These are phyloP conservation scores for Gaeumannomyces sp. DNA, from an alignment of 2,329 filamentous ascomycete species.

Conservation along the genomic window DNA sequence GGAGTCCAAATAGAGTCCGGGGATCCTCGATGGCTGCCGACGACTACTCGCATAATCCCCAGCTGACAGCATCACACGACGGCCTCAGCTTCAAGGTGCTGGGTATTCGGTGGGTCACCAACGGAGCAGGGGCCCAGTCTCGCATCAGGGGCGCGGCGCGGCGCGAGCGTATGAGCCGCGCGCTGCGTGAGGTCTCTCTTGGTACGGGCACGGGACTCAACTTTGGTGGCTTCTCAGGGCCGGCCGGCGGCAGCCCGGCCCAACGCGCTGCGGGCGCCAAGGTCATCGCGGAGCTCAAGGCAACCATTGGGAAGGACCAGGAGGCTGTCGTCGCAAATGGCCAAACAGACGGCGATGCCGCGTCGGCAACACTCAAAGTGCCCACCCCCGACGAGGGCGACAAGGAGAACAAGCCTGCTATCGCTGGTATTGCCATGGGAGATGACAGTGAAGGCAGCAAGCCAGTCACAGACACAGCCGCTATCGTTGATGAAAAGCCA, in stretches of 20 bases:
- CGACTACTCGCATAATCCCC: slow-evolving; percentile 1
- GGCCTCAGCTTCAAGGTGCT: slow-evolving; percentile 85
- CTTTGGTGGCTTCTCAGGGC: slow-evolving; percentile 12
- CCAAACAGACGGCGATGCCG: neutral
- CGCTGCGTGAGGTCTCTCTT: slow-evolving; percentile 45
- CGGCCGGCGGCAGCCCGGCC: slow-evolving; percentile 6
- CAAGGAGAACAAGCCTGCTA: slow-evolving; percentile 38
- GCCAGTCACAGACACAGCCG: slow-evolving; percentile 5
- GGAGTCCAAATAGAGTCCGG: slow-evolving; percentile 42
- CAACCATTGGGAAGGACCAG: neutral
- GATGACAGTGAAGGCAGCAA: neutral
- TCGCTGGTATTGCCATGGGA: slow-evolving; percentile 12
- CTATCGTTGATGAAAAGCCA: neutral
- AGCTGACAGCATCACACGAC: slow-evolving; percentile 49
- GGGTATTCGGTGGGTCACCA: slow-evolving; percentile 76
- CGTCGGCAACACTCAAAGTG: neutral
- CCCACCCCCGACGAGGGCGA: slow-evolving; percentile 27
- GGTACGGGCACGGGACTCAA: slow-evolving; percentile 13
- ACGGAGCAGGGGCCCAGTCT: slow-evolving; percentile 58
- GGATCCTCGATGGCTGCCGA: slow-evolving; percentile 22
- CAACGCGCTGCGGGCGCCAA: slow-evolving; percentile 18
- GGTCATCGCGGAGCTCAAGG: slow-evolving; percentile 4
- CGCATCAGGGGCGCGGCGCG: slow-evolving; percentile 49
- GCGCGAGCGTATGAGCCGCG: slow-evolving; percentile 50
- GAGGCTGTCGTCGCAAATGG: neutral